These are phyloP conservation scores for Trametopsis cervina DNA, from an alignment of 768 basidiomycete species.

Conservation along the genomic window DNA sequence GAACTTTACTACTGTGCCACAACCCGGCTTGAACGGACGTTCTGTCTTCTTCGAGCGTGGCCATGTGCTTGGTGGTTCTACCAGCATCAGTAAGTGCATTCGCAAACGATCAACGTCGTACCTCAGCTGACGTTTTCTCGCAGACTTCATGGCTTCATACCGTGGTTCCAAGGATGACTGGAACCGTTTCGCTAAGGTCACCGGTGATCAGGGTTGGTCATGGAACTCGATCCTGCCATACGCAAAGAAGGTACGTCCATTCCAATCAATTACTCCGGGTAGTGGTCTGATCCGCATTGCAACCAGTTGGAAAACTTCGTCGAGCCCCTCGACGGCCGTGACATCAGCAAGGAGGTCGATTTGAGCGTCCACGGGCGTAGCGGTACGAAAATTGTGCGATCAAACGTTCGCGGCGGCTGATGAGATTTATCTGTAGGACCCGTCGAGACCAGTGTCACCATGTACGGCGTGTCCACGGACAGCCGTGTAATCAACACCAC, in stretches of 20 bases:
- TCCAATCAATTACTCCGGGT: not conserved
- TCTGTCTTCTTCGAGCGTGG: constrained; percentile 18
- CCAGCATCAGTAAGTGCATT: constrained; percentile 17
- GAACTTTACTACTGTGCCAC: constrained; percentile 22
- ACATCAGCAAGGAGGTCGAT: constrained; percentile 14
- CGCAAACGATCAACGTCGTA: not conserved
- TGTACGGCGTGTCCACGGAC: constrained; percentile 11
- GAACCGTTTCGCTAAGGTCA: constrained; percentile 19
- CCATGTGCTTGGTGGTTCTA: constrained; percentile 20
- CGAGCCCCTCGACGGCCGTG: constrained; percentile 13
- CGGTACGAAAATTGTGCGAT: too few relatives aligned
- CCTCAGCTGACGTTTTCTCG: not conserved
- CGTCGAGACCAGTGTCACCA: constrained; percentile 13
- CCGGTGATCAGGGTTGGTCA: constrained; percentile 23
- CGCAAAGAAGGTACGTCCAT: constrained; percentile 18
- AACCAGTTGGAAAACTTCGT: constrained; percentile 10
- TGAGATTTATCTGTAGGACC: constrained; percentile 5
- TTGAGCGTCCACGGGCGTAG: constrained; percentile 14
- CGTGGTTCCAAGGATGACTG: constrained; percentile 22
- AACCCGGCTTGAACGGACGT: constrained; percentile 14
- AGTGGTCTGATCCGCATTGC: not conserved
- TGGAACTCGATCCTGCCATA: constrained; percentile 18
- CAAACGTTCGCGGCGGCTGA: too few relatives aligned
- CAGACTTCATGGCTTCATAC: constrained; percentile 23
- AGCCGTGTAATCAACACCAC: constrained; percentile 12